Percentiles rank a stretch among this genome's conserved stretches.
These are phyloP conservation scores for Westerdykella ornata DNA, from an alignment of 2,329 filamentous ascomycete species.

Conservation along the genomic window DNA sequence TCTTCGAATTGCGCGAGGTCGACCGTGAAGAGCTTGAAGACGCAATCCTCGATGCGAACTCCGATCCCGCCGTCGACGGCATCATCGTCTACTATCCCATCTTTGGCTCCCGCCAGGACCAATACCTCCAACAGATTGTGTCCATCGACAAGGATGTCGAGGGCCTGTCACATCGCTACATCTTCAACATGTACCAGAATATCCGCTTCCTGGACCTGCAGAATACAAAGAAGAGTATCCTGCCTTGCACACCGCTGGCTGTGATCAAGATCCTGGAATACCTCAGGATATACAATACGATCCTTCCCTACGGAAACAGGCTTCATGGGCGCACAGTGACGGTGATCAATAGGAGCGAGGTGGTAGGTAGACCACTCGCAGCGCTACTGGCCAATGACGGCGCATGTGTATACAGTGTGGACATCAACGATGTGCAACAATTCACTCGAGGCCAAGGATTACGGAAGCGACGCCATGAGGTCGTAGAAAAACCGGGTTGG, in stretches of 20 bases:
- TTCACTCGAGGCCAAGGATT: slow-evolving; percentile 88
- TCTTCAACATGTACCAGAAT: slow-evolving; percentile 99
- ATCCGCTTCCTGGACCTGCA: slow-evolving; percentile 82
- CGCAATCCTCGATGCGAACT: slow-evolving; percentile 76
- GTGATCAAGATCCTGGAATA: slow-evolving; percentile 97
- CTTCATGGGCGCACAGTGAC: slow-evolving; percentile 91
- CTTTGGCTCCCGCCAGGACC: slow-evolving; percentile 83
- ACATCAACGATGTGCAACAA: slow-evolving; percentile 83
- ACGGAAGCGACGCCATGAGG: slow-evolving; percentile 77
- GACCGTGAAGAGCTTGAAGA: slow-evolving; percentile 87
- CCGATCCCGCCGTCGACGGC: slow-evolving; percentile 67
- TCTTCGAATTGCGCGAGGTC: slow-evolving; percentile 76
- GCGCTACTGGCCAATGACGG: slow-evolving; percentile 94
- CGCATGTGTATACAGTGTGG: slow-evolving; percentile 89
- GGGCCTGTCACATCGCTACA: slow-evolving; percentile 84
- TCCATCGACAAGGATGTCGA: slow-evolving; percentile 90
- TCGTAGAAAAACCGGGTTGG: slow-evolving; percentile 75
- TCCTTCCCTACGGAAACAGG: slow-evolving; percentile 85
- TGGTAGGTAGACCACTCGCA: slow-evolving; percentile 86
- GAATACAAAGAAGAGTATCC: slow-evolving; percentile 78
- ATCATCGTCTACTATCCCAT: slow-evolving; percentile 99
- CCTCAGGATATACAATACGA: slow-evolving; percentile 91
- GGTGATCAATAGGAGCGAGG: slow-evolving; percentile 92
- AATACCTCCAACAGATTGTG: slow-evolving; percentile 92
- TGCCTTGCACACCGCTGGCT: slow-evolving; percentile 92